phyloP scores from a whole-genome alignment of 257 asterid species.

The Gentiana straminea region DNA sequence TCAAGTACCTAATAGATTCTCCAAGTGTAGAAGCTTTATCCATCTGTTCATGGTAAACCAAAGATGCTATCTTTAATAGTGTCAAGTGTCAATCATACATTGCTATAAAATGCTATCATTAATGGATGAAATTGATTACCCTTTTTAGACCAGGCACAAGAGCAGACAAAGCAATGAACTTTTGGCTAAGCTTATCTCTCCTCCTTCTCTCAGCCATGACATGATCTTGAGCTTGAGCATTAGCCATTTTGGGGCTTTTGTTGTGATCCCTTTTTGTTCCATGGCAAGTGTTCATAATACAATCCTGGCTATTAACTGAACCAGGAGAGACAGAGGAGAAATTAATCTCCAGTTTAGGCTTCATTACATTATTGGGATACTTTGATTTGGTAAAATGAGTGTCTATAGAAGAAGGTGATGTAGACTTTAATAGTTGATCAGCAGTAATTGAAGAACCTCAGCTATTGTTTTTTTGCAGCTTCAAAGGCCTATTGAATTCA shows the following conservation, averaged over 20 bases:
- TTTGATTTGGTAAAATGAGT: constrained; percentile 17
- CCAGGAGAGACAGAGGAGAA: constrained; percentile 22
- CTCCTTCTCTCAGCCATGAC: constrained; percentile 78
- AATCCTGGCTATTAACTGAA: constrained; percentile 20
- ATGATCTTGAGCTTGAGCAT: constrained; percentile 75
- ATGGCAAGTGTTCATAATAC: constrained; percentile 30
- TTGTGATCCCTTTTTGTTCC: constrained; percentile 30
- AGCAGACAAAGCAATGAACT: constrained; percentile 73
- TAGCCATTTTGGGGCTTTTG: constrained; percentile 16
- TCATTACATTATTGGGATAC: constrained; percentile 16
- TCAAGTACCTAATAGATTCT: no score
- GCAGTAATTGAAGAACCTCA: constrained; percentile 14
- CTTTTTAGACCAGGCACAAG: constrained; percentile 79
- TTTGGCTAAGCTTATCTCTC: constrained; percentile 73
- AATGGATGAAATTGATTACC: constrained; percentile 24
- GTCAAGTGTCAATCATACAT: no score
- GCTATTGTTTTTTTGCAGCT: constrained; percentile 33
- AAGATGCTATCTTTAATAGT: no score
- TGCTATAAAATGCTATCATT: no score
- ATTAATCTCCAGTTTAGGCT: constrained; percentile 42
- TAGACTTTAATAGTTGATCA: constrained; percentile 12
- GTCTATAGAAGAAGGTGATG: constrained; percentile 10
- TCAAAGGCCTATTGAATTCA: constrained; percentile 26
- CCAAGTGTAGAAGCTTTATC: no score
- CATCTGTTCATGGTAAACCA: no score